These are phyloP conservation scores for Prunus davidiana DNA, from an alignment of 306 rosid genomes.

Conservation along the genomic window DNA sequence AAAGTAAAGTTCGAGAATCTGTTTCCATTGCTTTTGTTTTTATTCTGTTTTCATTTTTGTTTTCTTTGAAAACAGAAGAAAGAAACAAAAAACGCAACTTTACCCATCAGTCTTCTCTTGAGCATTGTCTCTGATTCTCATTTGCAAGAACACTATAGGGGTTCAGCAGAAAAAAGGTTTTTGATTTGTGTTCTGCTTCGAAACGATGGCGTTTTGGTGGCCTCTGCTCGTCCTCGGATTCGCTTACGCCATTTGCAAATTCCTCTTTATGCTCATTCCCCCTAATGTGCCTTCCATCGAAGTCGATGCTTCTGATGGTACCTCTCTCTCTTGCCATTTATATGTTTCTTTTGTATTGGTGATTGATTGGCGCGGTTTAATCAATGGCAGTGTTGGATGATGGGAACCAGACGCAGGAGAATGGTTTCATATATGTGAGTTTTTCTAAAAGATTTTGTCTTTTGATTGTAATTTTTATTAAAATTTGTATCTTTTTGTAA, in stretches of 20 bases:
- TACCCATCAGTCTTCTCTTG: neutral
- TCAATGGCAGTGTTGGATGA: slow-evolving; percentile 73
- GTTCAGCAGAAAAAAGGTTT: neutral
- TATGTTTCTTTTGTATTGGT: neutral
- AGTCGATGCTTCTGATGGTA: slow-evolving; percentile 89
- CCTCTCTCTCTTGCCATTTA: neutral
- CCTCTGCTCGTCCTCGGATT: slow-evolving; percentile 64
- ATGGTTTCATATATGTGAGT: slow-evolving; percentile 84
- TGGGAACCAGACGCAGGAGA: slow-evolving; percentile 73
- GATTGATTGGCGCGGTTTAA: slow-evolving; percentile 21
- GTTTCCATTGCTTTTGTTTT: neutral
- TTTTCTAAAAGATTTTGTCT: neutral
- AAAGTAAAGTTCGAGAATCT: neutral
- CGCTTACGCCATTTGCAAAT: slow-evolving; percentile 75
- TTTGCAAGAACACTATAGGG: neutral
- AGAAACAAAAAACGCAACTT: neutral
- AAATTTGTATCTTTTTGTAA: neutral
- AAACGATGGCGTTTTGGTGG: slow-evolving; percentile 86
- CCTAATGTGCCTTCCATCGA: slow-evolving; percentile 87
- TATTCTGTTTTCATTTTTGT: neutral
- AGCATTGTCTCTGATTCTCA: neutral
- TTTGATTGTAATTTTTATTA: slow-evolving; percentile 5
- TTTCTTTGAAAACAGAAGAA: neutral
- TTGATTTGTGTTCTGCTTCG: neutral
- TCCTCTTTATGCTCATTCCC: slow-evolving; percentile 89